Evolutionary conservation across 1,284 basidiomycete genomes (phyloP).

Genomic region (Cutaneotrichosporon sp.): DNA sequence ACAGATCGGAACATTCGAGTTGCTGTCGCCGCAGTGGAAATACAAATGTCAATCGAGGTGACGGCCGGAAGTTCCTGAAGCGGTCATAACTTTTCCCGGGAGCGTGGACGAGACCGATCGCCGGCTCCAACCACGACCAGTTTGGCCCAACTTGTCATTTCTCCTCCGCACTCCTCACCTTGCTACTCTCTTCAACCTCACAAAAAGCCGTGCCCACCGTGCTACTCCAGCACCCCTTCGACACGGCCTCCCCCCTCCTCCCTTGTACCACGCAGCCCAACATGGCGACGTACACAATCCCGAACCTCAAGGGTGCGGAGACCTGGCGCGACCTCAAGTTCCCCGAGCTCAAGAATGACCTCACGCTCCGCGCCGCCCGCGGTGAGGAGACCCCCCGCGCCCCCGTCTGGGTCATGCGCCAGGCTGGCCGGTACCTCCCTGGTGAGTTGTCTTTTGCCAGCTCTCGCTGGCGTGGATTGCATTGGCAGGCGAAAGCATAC

Average conservation of each 20-base stretch:
- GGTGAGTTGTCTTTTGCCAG: slow-evolving; percentile 56
- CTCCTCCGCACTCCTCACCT: neutral
- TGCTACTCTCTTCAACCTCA: neutral
- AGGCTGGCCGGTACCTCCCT: slow-evolving; percentile 92
- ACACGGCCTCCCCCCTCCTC: neutral
- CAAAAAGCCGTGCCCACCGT: too few species aligned
- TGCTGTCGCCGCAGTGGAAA: too few species aligned
- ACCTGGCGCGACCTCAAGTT: slow-evolving; percentile 30
- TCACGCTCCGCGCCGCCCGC: slow-evolving; percentile 79
- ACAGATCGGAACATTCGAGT: too few species aligned
- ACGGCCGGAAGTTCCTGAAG: too few species aligned
- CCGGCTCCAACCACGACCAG: too few species aligned
- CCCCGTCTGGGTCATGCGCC: slow-evolving; percentile 98
- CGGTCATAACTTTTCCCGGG: neutral
- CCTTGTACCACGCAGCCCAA: neutral
- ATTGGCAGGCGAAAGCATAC: too few species aligned
- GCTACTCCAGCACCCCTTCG: slow-evolving; percentile 5
- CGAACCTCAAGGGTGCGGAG: slow-evolving; percentile 22
- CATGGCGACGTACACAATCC: slow-evolving; percentile 24
- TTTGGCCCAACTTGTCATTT: too few species aligned
- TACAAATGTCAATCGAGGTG: too few species aligned
- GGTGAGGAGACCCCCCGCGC: slow-evolving; percentile 85
- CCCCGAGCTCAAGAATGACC: slow-evolving; percentile 78
- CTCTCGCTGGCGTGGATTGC: too few species aligned
- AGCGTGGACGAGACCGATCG: too few species aligned